Base-by-base conservation (phyloP, 1,139 yeast genomes). In the Blastobotrys apis region DNA sequence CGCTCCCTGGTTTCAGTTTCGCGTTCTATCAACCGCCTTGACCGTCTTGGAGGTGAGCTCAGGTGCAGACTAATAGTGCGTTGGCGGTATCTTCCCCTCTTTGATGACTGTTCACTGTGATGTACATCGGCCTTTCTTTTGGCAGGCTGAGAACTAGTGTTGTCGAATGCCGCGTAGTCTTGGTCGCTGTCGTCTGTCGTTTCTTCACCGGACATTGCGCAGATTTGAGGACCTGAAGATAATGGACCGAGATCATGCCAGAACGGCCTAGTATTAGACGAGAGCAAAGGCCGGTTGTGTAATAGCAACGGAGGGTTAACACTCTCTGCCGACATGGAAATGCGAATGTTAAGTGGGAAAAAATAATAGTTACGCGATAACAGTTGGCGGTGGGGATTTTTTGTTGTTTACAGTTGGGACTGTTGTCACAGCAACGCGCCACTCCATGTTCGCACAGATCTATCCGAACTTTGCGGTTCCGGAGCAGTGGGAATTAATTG, bases 1-100 rank as follows among this genome's bases (percentile, higher is more conserved):
- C 50, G 27, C 16, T 39, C 43, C 5, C 49, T 39, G 3, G 43
- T 33, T n/a, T 49, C 54, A 21, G 39, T 33, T 13, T 47, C 52
- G 26, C 44, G 37, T 31, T 53, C 55, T 15, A 47, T 39, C 20
- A 51, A 41, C 15, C 54, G 37, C 15, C 44, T 30, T 2, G 56
- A 51, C 19, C 53, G 30, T 36, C 54, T 20, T 12, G 47, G 47
- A 5, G 43, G 23, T 10, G 27, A 27, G 1, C 4, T 35, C 13
- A 22, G 13, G 8, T 17, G 19, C 17, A 16, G 12, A 13, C 27
- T 22, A 16, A 5, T 38, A 6, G 15, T 30, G n/a, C 25, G n/a
- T 10, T 15, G 17, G 5, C 8, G 10, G 5, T 12, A n/a, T 21
- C 32, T 13, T 4, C 5, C 9, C 15, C 13, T 37, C 16, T 37